Percentiles rank a stretch among this genome's conserved stretches.
Evolutionary conservation across 139 green algal genomes (phyloP).

Genomic region (Auxenochlorella protothecoides): DNA sequence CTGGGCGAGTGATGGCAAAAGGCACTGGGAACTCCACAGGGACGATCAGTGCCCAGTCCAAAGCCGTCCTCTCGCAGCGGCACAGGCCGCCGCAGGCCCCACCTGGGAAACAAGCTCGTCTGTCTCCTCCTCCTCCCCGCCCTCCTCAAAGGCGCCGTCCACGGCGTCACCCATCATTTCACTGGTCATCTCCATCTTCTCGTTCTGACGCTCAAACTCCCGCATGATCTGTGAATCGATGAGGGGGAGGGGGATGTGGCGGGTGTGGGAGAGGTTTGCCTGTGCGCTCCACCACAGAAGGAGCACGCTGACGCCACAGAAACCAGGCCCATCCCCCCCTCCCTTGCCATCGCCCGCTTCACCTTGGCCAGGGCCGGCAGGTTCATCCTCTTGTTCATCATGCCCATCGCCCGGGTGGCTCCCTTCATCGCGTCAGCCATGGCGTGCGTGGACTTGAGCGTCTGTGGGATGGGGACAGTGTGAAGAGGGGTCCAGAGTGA

Average conservation of each 20-base stretch:
- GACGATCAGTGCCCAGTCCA: no score
- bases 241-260: slow-evolving; percentile 10
- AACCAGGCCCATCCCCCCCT: not conserved
- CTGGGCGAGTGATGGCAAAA: no score
- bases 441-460: slow-evolving; percentile 92
- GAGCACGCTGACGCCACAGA: no score
- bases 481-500: no score
- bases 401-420: slow-evolving; percentile 89
- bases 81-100: not conserved
- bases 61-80: no score
- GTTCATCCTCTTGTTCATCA: slow-evolving; percentile 96
- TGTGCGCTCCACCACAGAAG: not conserved
- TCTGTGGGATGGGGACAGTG: slow-evolving; percentile 44
- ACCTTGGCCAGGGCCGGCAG: slow-evolving; percentile 69
- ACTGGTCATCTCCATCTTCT: slow-evolving; percentile 94
- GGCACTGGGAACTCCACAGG: no score
- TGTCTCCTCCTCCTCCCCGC: slow-evolving; percentile 86
- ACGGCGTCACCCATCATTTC: slow-evolving; percentile 95
- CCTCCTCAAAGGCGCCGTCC: slow-evolving; percentile 90
- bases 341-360: no score
- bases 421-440: slow-evolving; percentile 95
- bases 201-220: slow-evolving; percentile 97
- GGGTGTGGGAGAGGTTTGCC: not conserved
- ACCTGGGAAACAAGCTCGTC: slow-evolving; percentile 81
- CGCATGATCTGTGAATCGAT: slow-evolving; percentile 61